Evolutionary conservation across 2,329 filamentous ascomycete genomes (phyloP).

Genomic region (Oidium heveae): DNA sequence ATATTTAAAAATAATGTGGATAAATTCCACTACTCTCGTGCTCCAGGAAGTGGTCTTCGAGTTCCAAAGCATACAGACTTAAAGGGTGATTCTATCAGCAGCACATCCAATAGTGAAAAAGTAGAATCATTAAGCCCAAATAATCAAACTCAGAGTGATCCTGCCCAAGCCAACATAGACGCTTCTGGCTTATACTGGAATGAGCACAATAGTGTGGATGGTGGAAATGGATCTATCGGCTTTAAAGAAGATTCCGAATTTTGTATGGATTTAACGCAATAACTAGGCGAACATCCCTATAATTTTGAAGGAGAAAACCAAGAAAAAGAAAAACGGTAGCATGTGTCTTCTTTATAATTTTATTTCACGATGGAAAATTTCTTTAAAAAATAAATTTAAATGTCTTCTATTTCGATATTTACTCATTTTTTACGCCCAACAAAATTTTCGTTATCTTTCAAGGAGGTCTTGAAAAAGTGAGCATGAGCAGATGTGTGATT

Average conservation of each 20-base stretch:
- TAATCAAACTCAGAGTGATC: constrained; percentile 12
- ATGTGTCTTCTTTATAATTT: no score
- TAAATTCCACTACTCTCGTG: constrained; percentile 65
- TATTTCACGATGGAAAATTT: no score
- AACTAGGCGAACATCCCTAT: no score
- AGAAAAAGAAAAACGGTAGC: no score
- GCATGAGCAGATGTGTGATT: no score
- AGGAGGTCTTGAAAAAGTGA: no score
- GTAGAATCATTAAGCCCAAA: constrained; percentile 27
- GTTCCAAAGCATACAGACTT: constrained; percentile 88
- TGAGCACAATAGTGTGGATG: constrained; percentile 46
- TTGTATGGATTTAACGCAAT: constrained; percentile 44
- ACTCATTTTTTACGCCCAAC: no score
- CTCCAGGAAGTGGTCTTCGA: constrained; percentile 58
- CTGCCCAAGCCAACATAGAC: constrained; percentile 10
- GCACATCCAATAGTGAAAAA: constrained; percentile 16
- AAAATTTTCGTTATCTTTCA: no score
- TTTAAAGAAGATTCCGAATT: constrained; percentile 94
- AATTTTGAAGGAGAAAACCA: no score
- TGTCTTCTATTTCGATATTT: no score
- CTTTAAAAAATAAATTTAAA: no score
- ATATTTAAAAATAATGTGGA: constrained; percentile 50
- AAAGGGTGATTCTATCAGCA: constrained; percentile 49
- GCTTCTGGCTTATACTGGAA: constrained; percentile 31
- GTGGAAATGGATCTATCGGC: constrained; percentile 37